phyloP scores from a whole-genome alignment of 2,329 filamentous ascomycete genomes.

The Calonectria leucothoes region DNA sequence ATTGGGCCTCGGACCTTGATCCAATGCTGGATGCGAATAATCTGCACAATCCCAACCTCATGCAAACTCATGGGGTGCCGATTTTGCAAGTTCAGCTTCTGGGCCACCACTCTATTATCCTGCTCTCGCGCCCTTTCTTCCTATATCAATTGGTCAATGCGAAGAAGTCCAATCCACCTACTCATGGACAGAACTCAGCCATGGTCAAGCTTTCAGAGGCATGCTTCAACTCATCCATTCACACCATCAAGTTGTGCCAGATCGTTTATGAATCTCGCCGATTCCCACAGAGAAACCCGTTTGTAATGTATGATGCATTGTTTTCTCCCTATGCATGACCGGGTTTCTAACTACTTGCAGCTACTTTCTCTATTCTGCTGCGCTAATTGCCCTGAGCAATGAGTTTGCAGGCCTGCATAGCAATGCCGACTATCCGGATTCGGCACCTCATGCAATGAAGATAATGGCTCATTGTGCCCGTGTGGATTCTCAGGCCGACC shows the following conservation, averaged over 20 bases:
- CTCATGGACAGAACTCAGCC: conserved; percentile 34
- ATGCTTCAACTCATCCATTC: conserved; percentile 62
- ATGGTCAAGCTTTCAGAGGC: conserved; percentile 62
- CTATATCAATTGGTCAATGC: conserved; percentile 64
- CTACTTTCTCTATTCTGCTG: conserved; percentile 67
- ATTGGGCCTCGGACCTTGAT: conserved; percentile 49
- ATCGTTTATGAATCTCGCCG: conserved; percentile 56
- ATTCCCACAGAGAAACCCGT: conserved; percentile 64
- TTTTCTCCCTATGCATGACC: neutral
- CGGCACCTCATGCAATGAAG: conserved; percentile 56
- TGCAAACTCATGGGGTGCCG: conserved; percentile 61
- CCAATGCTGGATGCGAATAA: conserved; percentile 59
- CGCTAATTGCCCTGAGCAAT: conserved; percentile 66
- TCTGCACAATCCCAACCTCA: conserved; percentile 10
- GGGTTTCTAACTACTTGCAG: conserved; percentile 46
- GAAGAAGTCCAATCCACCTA: conserved; percentile 25
- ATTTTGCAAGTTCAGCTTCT: conserved; percentile 73
- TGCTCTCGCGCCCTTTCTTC: conserved; percentile 74
- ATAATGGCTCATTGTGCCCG: conserved; percentile 62
- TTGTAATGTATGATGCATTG: conserved; percentile 62
- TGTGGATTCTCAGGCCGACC: conserved; percentile 60
- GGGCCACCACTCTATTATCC: conserved; percentile 71
- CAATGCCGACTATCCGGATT: conserved; percentile 54
- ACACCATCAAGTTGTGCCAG: conserved; percentile 61
- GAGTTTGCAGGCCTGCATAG: conserved; percentile 64